These are phyloP conservation scores for Dentipellis fragilis DNA, from an alignment of 768 basidiomycete species.

Conservation along the genomic window DNA sequence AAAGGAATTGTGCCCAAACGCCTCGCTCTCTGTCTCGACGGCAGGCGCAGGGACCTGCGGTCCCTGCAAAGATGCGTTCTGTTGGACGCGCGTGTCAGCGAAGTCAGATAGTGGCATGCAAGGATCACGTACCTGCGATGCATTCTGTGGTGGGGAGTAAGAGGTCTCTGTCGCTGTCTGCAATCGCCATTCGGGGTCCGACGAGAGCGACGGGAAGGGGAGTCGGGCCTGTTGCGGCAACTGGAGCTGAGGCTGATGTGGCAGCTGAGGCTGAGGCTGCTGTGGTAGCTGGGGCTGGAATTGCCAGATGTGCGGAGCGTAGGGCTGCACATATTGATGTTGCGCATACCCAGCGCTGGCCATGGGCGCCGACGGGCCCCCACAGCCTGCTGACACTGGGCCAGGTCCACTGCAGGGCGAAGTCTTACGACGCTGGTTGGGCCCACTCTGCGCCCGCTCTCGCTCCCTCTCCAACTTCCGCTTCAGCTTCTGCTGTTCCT, in stretches of 20 bases:
- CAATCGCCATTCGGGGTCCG: no score
- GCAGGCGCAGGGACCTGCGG: background rate
- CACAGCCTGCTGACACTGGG: background rate
- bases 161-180: background rate
- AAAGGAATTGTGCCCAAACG: background rate
- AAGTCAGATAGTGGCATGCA: background rate
- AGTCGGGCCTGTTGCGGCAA: no score
- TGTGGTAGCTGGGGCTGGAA: no score
- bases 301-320: no score
- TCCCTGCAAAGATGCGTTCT: background rate
- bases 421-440: background rate
- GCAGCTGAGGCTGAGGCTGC: no score
- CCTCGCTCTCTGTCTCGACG: background rate
- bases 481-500: conserved; percentile 11
- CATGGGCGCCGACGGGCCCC: background rate
- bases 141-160: background rate
- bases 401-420: background rate
- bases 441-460: background rate
- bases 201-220: no score
- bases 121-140: background rate
- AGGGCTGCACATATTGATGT: background rate
- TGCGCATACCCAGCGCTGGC: background rate
- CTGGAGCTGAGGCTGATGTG: no score
- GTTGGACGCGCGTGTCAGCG: background rate
- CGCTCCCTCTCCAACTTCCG: conserved; percentile 9